These are phyloP conservation scores for Dendrobium nobile DNA, from an alignment of 106 monocot species.

Conservation along the genomic window DNA sequence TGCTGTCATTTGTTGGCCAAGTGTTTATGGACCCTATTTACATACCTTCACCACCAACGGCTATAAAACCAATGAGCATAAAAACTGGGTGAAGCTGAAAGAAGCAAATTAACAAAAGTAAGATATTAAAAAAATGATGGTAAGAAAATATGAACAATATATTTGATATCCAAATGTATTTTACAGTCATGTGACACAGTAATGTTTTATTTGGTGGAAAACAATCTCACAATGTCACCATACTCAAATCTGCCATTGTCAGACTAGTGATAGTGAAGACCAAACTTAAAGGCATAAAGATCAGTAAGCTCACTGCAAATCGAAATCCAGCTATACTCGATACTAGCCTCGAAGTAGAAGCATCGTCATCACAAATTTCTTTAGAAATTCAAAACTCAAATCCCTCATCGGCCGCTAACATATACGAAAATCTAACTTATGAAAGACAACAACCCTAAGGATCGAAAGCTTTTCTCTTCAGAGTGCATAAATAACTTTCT, in stretches of 20 bases:
- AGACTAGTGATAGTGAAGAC: not conserved
- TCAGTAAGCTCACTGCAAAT: too few species aligned
- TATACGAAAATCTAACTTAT: not conserved
- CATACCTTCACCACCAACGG: constrained; percentile 80
- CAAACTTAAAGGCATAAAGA: not conserved
- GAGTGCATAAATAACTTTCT: not conserved
- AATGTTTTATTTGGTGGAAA: not conserved
- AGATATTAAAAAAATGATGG: not conserved
- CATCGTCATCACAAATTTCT: not conserved
- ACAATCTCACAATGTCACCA: not conserved
- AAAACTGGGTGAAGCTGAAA: constrained; percentile 88
- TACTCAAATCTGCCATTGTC: not conserved
- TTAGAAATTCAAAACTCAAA: not conserved
- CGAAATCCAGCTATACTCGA: too few species aligned
- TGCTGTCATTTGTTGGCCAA: not conserved
- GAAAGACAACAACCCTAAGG: not conserved
- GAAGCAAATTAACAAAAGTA: not conserved
- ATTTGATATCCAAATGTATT: constrained; percentile 4
- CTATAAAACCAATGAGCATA: constrained; percentile 84
- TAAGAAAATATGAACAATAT: not conserved
- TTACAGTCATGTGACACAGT: not conserved
- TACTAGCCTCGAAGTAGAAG: not conserved
- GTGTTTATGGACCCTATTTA: not conserved
- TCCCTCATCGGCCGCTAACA: not conserved
- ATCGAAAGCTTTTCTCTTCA: not conserved